Base-by-base conservation (phyloP, 495 filamentous ascomycete species). In the Poronia punctata region DNA sequence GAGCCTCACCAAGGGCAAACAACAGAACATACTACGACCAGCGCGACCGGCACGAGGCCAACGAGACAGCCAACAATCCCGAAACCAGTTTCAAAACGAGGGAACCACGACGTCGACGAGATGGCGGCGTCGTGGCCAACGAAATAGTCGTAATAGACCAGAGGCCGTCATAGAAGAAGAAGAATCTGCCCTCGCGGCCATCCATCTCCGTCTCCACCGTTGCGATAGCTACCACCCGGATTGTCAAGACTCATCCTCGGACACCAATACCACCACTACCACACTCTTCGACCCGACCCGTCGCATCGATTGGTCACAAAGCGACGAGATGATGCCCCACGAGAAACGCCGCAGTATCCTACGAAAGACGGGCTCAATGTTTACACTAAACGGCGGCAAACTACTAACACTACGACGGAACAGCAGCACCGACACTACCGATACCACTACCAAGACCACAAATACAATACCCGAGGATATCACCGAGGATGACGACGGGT, bases 271-370 rank as follows among this genome's bases (percentile, higher is more conserved):
- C 19, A 22, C n/a, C 16, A 44, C n/a, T 31, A 51, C 31, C n/a
- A n/a, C n/a, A n/a, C n/a, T n/a, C n/a, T n/a, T n/a, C n/a, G n/a
- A n/a, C n/a, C n/a, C n/a, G n/a, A n/a, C n/a, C n/a, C 60, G 61
- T 26, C 61, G 65, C 21, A 61, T 64, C 32, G 67, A 71, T 46
- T 71, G 67, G 67, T 62, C 64, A 37, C 64, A 68, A 51, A 64
- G 61, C 48, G 67, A 69, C 50, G 64, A 71, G 54, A 9, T 39
- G 18, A 23, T 28, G 36, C 36, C 36, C 22, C 22, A 25, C 34
- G 41, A 44, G 42, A 53, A 34, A 29, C 42, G 30, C 17, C 43
- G 50, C 37, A 12, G 44, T 10, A 38, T 63, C 31, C 46, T 71
- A 35, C 43, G 49, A 19, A 68, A 63, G 40, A 57, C 63, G 15